A percentile compares a stretch with the other conserved stretches of the same genome.
These are phyloP conservation scores for Tranzscheliella williamsii DNA, from an alignment of 1,284 basidiomycete species.

Conservation along the genomic window DNA sequence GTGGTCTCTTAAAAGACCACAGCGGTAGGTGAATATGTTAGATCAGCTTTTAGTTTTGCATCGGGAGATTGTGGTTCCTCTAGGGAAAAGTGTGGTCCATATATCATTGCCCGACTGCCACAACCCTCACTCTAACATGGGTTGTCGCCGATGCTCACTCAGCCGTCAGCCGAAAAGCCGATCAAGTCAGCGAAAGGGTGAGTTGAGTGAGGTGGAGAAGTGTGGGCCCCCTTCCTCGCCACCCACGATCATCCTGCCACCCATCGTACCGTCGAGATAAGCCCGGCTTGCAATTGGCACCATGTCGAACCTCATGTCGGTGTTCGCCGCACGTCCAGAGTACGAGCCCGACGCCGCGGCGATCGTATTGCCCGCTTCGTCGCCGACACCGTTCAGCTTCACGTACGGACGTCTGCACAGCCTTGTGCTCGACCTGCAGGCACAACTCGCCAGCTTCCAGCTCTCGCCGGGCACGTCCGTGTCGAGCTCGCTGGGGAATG, in stretches of 20 bases:
- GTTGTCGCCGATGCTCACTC: no score
- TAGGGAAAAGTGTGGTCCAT: no score
- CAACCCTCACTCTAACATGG: no score
- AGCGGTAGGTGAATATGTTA: no score
- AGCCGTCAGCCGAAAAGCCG: no score
- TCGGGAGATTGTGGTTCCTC: no score
- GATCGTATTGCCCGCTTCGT: conserved; percentile 47
- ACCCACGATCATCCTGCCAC: neutral
- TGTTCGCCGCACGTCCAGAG: conserved; percentile 31
- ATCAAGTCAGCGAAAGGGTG: no score
- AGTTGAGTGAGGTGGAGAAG: neutral
- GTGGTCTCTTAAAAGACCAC: no score
- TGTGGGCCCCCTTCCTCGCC: no score
- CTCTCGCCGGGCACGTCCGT: conserved; percentile 42
- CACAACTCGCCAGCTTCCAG: conserved; percentile 44
- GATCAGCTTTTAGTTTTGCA: no score
- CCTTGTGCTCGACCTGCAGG: conserved; percentile 42
- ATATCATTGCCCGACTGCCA: no score
- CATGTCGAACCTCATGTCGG: conserved; percentile 38
- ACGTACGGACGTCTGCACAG: conserved; percentile 38
- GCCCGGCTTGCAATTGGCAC: neutral
- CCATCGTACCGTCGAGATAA: neutral
- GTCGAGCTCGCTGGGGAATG: conserved; percentile 60
- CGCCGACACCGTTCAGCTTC: conserved; percentile 36
- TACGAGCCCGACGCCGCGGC: conserved; percentile 31